Evolutionary conservation across 768 basidiomycete genomes (phyloP).

Genomic region (Leccinum aurantiacum): DNA sequence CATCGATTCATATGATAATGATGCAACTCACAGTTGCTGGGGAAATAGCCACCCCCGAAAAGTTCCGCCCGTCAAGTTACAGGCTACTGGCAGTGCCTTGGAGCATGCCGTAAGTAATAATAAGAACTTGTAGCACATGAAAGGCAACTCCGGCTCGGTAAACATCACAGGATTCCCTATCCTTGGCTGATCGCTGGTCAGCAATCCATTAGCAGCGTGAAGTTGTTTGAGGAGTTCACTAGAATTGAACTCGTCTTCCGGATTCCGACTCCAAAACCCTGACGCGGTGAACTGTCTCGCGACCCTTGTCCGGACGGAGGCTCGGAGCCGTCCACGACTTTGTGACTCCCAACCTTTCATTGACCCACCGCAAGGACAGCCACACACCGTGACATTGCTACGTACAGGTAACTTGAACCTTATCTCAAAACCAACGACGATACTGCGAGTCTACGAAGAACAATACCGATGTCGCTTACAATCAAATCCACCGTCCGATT

Average conservation of each 20-base stretch:
- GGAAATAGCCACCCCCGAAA: slow-evolving; percentile 10
- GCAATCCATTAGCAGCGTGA: not conserved
- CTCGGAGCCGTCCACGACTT: not conserved
- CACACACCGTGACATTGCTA: not conserved
- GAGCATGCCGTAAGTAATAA: slow-evolving; percentile 14
- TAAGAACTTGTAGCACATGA: not conserved
- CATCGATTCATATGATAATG: not conserved
- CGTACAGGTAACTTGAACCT: not conserved
- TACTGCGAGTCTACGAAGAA: not conserved
- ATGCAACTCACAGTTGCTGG: not conserved
- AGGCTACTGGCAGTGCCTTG: slow-evolving; percentile 2
- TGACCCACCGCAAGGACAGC: not conserved
- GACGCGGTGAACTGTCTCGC: not conserved
- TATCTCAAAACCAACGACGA: not conserved
- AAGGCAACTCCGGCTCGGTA: slow-evolving; percentile 2
- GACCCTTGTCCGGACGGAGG: not conserved
- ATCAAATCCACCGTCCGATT: slow-evolving; percentile 34
- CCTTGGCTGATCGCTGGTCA: not conserved
- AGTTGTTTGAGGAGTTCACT: not conserved
- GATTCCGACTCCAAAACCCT: slow-evolving; percentile 2
- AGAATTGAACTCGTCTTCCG: slow-evolving; percentile 1
- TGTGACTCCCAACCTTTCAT: not conserved
- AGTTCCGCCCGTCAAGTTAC: slow-evolving; percentile 9
- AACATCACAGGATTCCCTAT: not conserved
- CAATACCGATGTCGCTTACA: slow-evolving; percentile 25